A percentile compares a stretch with the other conserved stretches of the same genome.
These are phyloP conservation scores for Acacia melanoxylon DNA, from an alignment of 306 rosid genomes.

Conservation along the genomic window DNA sequence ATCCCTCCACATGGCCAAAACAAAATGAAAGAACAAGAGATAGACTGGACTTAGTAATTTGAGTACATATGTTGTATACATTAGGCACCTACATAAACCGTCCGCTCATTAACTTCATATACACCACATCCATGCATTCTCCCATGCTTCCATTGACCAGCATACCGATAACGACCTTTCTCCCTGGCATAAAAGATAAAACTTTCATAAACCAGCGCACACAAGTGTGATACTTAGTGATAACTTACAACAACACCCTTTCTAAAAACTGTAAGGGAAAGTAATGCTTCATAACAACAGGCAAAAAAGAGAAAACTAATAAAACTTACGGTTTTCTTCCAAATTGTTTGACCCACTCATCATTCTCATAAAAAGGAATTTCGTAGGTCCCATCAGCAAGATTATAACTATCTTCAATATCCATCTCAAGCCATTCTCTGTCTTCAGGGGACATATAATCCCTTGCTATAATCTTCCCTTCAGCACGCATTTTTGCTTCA, in stretches of 20 bases:
- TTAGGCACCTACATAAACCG: conserved; percentile 59
- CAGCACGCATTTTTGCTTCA: conserved; percentile 85
- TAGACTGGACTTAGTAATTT: conserved; percentile 26
- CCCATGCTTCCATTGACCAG: conserved; percentile 98
- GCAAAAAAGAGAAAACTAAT: conserved; percentile 15
- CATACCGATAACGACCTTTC: conserved; percentile 92
- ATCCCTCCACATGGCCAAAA: conserved; percentile 2
- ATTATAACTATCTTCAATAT: conserved; percentile 75
- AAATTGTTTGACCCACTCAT: conserved; percentile 68
- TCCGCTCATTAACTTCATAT: conserved; percentile 76
- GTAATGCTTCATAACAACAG: conserved; percentile 6
- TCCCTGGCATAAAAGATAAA: conserved; percentile 58
- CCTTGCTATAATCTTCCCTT: conserved; percentile 73
- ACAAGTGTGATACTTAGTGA: conserved; percentile 16
- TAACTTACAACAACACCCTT: background rate
- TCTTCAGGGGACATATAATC: conserved; percentile 85
- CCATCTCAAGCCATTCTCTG: conserved; percentile 90
- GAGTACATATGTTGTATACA: conserved; percentile 17
- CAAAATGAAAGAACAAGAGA: background rate
- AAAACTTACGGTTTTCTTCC: conserved; percentile 82
- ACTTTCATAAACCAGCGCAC: conserved; percentile 19
- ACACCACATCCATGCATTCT: conserved; percentile 98
- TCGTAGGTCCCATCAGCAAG: conserved; percentile 58
- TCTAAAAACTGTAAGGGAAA: conserved; percentile 12
- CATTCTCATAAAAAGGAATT: conserved; percentile 76